Evolutionary conservation across 2,329 filamentous ascomycete species (phyloP).

Genomic region (Penicillium sp.): DNA sequence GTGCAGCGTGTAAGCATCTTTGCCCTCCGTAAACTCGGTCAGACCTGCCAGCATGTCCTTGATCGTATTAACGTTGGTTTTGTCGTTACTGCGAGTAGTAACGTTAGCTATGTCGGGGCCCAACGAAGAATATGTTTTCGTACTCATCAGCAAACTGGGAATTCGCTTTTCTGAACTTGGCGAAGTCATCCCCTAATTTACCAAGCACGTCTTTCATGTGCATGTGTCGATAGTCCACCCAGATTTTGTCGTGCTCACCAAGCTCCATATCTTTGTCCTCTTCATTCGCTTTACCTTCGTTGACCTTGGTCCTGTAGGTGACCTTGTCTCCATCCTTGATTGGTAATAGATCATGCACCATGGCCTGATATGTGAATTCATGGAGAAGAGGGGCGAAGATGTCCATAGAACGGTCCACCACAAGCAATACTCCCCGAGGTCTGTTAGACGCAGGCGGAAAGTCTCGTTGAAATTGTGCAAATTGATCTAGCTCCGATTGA

Average conservation of each 20-base stretch:
- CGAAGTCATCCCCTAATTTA: constrained; percentile 87
- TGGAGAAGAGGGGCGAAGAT: constrained; percentile 82
- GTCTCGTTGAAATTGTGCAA: constrained; percentile 76
- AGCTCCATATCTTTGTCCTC: constrained; percentile 91
- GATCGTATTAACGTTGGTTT: constrained; percentile 81
- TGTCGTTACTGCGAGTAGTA: constrained; percentile 51
- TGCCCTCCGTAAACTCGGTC: constrained; percentile 92
- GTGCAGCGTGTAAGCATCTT: constrained; percentile 91
- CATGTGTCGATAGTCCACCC: constrained; percentile 88
- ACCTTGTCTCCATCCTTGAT: constrained; percentile 88
- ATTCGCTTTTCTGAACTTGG: constrained; percentile 86
- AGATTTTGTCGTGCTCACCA: constrained; percentile 84
- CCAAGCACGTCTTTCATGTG: constrained; percentile 99
- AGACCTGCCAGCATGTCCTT: constrained; percentile 95
- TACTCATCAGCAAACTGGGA: constrained; percentile 80
- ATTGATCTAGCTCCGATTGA: constrained; percentile 85
- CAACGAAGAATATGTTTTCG: constrained; percentile 9
- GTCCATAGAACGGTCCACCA: constrained; percentile 93
- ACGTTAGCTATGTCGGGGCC: constrained; percentile 4
- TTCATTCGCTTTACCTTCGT: constrained; percentile 67
- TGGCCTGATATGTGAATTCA: constrained; percentile 97
- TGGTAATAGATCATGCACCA: constrained; percentile 89
- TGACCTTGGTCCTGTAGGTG: constrained; percentile 76
- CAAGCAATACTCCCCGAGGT: constrained; percentile 77
- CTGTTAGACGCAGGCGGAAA: constrained; percentile 73